phyloP scores from a whole-genome alignment of 441 rosid genomes.

The Adansonia grandidieri region DNA sequence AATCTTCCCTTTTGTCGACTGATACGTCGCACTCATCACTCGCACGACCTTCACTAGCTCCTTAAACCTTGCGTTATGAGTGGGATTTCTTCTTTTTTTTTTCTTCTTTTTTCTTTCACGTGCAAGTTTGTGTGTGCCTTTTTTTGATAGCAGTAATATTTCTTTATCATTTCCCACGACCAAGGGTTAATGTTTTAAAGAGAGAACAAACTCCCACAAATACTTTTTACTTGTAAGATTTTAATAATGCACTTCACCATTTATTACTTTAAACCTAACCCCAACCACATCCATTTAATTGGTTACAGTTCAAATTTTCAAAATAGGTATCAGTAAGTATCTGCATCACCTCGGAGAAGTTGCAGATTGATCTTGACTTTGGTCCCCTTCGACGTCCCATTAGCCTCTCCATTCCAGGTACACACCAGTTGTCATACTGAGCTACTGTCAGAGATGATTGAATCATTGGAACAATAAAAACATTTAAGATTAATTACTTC shows the following conservation, averaged over 20 bases:
- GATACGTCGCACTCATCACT: constrained; percentile 71
- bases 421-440: constrained; percentile 36
- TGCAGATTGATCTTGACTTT: constrained; percentile 35
- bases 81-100: neutral
- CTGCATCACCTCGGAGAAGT: constrained; percentile 23
- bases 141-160: neutral
- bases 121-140: constrained; percentile 6
- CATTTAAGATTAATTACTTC: constrained; percentile 23
- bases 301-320: constrained; percentile 13
- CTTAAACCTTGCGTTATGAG: constrained; percentile 29
- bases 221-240: neutral
- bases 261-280: constrained; percentile 53
- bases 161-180: neutral
- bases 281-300: constrained; percentile 34
- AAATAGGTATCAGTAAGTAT: neutral
- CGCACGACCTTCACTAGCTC: constrained; percentile 39
- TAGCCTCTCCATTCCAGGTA: constrained; percentile 15
- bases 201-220: constrained; percentile 15
- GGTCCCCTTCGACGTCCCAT: constrained; percentile 27
- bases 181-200: constrained; percentile 6
- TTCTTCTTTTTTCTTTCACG: neutral
- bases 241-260: constrained; percentile 13
- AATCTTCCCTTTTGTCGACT: constrained; percentile 54
- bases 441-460: constrained; percentile 50
- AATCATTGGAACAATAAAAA: constrained; percentile 51